Conservation (phyloP, 495 filamentous ascomycete species). For the Xylaria venustula region DNA sequence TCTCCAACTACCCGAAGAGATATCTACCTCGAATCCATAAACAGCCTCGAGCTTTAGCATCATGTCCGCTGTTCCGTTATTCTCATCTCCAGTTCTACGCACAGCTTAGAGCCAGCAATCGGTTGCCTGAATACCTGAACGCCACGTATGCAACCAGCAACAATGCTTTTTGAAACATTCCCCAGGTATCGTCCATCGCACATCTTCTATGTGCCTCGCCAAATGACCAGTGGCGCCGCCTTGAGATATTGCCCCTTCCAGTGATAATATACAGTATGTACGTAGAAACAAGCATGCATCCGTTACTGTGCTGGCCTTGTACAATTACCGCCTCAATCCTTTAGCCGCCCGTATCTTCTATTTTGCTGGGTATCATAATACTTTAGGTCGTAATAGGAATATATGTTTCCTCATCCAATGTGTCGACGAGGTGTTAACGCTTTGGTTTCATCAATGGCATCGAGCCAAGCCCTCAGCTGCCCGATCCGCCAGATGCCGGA, state of each 20-base stretch:
- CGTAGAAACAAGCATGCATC: constrained; percentile 21
- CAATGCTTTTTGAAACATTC: constrained; percentile 12
- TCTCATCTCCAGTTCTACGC: constrained; percentile 15
- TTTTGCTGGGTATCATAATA: constrained; percentile 17
- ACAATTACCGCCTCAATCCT: constrained; percentile 12
- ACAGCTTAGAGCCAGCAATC: constrained; percentile 16
- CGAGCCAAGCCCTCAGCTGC: constrained; percentile 1
- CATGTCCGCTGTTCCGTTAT: constrained; percentile 17
- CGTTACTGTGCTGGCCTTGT: constrained; percentile 12
- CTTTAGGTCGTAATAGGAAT: constrained; percentile 14
- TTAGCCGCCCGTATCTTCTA: constrained; percentile 9
- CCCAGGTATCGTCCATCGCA: constrained; percentile 2
- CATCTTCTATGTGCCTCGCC: constrained; percentile 1
- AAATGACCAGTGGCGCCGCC: neutral
- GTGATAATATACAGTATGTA: constrained; percentile 32
- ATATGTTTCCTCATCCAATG: constrained; percentile 2
- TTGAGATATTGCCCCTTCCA: neutral
- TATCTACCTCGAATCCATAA: constrained; percentile 16
- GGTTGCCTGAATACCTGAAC: constrained; percentile 26
- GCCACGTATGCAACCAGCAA: constrained; percentile 31
- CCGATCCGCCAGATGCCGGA: constrained; percentile 29
- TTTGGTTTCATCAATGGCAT: neutral
- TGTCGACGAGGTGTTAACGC: constrained; percentile 5
- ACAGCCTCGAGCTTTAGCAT: constrained; percentile 16
- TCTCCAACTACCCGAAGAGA: neutral